Percentiles rank a stretch among this genome's conserved stretches.
phyloP scores from a whole-genome alignment of 306 rosid species.

The Clitoria ternatea region DNA sequence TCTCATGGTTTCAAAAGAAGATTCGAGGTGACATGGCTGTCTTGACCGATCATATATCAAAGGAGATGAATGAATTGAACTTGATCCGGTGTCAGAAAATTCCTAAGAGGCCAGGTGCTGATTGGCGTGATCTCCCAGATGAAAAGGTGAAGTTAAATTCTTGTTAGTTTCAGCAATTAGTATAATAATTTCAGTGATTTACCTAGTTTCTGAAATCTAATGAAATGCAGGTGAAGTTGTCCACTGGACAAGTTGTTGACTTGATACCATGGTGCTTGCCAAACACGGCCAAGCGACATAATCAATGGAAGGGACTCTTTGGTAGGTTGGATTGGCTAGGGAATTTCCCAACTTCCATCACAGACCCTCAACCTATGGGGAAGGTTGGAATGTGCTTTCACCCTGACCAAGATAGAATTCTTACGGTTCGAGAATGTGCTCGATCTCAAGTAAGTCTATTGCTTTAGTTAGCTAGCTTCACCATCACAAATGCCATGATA shows the following conservation, averaged over 20 bases:
- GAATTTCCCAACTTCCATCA: constrained; percentile 91
- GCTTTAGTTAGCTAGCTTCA: neutral
- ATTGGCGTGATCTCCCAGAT: constrained; percentile 93
- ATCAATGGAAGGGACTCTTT: constrained; percentile 95
- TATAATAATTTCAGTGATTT: neutral
- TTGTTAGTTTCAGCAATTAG: neutral
- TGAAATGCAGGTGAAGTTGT: constrained; percentile 57
- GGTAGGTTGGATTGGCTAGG: constrained; percentile 99
- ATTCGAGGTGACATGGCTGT: constrained; percentile 69
- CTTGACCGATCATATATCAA: constrained; percentile 81
- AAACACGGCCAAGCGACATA: constrained; percentile 94
- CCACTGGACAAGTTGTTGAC: constrained; percentile 75
- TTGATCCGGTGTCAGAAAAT: constrained; percentile 78
- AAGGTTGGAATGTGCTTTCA: constrained; percentile 99
- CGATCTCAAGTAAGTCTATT: constrained; percentile 78
- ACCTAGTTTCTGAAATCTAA: constrained; percentile 5
- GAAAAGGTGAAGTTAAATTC: constrained; percentile 59
- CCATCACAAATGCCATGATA: neutral
- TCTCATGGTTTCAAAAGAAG: constrained; percentile 91
- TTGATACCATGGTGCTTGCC: constrained; percentile 99
- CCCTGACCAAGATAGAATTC: constrained; percentile 92
- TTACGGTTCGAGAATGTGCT: constrained; percentile 94
- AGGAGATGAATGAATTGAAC: constrained; percentile 96
- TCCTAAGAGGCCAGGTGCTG: constrained; percentile 91
- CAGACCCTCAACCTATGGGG: constrained; percentile 99